phyloP scores from a whole-genome alignment of 768 basidiomycete species.

The Amyloporia xantha region DNA sequence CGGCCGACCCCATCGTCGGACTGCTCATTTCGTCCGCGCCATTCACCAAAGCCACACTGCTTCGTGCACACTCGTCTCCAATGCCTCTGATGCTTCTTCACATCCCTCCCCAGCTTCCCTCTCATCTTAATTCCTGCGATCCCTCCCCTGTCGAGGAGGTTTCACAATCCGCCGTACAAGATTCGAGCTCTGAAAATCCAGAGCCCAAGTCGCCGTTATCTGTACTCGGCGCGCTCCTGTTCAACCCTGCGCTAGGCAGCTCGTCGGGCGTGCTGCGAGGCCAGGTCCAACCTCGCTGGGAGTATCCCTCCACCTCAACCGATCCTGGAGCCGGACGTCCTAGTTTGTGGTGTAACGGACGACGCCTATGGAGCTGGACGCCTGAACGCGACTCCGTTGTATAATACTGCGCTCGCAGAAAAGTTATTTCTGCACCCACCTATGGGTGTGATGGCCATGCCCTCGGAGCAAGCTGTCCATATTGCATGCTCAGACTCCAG shows the following conservation, averaged over 20 bases:
- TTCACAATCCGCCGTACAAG: not conserved
- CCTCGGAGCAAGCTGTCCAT: no score
- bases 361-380: slow-evolving; percentile 16
- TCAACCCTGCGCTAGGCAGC: slow-evolving; percentile 63
- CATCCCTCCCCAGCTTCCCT: slow-evolving; percentile 41
- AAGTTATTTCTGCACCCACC: no score
- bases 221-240: slow-evolving; percentile 45
- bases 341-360: slow-evolving; percentile 38
- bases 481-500: no score
- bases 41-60: slow-evolving; percentile 65
- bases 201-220: not conserved
- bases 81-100: slow-evolving; percentile 79
- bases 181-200: slow-evolving; percentile 2
- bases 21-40: slow-evolving; percentile 75
- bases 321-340: slow-evolving; percentile 26
- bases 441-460: no score
- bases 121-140: not conserved
- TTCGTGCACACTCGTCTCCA: slow-evolving; percentile 65
- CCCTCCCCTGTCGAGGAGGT: not conserved
- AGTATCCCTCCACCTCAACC: slow-evolving; percentile 26
- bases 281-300: slow-evolving; percentile 63
- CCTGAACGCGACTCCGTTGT: no score
- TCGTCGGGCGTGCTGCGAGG: slow-evolving; percentile 50
- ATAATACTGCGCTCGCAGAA: no score
- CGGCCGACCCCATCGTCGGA: slow-evolving; percentile 44